Evolutionary conservation across 495 filamentous ascomycete genomes (phyloP), one percentile per base, ranked within the genome.

Genomic region (Tetracladium setigerum): DNA sequence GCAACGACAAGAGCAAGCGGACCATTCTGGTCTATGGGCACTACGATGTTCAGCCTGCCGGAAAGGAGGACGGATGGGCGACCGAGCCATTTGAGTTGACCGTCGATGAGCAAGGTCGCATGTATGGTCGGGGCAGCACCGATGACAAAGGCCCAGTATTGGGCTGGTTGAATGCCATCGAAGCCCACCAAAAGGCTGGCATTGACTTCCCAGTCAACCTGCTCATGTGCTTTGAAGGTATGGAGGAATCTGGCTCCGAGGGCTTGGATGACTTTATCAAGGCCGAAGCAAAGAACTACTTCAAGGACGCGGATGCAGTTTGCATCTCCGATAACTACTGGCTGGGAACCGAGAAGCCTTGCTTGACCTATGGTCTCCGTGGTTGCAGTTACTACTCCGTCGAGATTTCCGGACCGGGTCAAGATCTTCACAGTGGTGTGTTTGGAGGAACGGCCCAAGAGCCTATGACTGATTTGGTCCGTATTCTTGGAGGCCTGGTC

Each of bases 261-360:
- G 94, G 94, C 33, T 76, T 99, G 34, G 91, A 99, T 52, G 91
- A 95, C 36, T 84, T 96, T 52, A 95, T 99, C 65, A 72, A 84
- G 51, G 81, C 74, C 14, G 94, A 99, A 68, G 84, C 79, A 54
- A 87, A 90, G 70, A 80, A 82, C 45, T 97, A 78, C 73, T 99
- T 99, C 70, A 86, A 85, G 54, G 91, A 95, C 54, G 81, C 88
- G 5, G 94, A 99, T 51, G 94, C 90, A 5, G 90, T 95, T 15
- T 97, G 94, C 72, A 99, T 99, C 59, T 94, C 87, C 41, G 94
- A 99, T 67, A 99, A 99, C 74, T 99, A 99, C 81, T 99, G 94
- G 94, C 83, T 99, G 13, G 92, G 92, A 30, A 95, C 92, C 6
- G 87, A 97, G 76, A 95, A 95, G 68, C 94, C 94, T 2, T 99